phyloP scores from a whole-genome alignment of 345 rosid genomes.

The Lumnitzera littorea region DNA sequence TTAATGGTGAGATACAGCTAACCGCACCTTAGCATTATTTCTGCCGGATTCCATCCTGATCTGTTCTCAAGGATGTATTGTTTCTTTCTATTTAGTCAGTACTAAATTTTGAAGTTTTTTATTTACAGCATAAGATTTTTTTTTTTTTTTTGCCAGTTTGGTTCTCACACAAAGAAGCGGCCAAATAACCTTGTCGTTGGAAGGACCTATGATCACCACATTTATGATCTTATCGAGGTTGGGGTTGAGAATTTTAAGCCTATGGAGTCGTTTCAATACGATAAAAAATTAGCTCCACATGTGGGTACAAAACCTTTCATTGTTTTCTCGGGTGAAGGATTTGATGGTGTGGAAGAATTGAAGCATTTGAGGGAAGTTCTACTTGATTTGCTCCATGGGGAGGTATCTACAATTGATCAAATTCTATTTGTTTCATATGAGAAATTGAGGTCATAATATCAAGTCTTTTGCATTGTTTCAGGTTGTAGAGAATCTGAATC shows the following conservation, averaged over 20 bases:
- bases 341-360: constrained; percentile 67
- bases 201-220: constrained; percentile 71
- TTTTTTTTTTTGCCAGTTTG: constrained; percentile 45
- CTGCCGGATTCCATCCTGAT: too few relatives aligned
- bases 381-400: constrained; percentile 76
- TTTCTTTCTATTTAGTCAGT: background rate
- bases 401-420: constrained; percentile 31
- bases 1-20: too few relatives aligned
- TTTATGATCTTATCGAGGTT: constrained; percentile 88
- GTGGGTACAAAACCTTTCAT: constrained; percentile 84
- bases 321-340: constrained; percentile 74
- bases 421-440: background rate
- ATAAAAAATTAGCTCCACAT: constrained; percentile 70
- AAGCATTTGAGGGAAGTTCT: constrained; percentile 88
- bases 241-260: constrained; percentile 84
- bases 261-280: constrained; percentile 50
- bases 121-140: background rate
- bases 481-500: constrained; percentile 86
- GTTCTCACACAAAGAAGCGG: constrained; percentile 85
- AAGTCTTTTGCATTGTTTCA: constrained; percentile 22
- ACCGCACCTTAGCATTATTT: too few relatives aligned
- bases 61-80: too few relatives aligned
- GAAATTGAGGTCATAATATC: too few relatives aligned
- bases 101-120: background rate
- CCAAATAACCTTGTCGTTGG: constrained; percentile 88